Conservation (phyloP, 2,329 filamentous ascomycete genomes). For the Trichoderma sp. region DNA sequence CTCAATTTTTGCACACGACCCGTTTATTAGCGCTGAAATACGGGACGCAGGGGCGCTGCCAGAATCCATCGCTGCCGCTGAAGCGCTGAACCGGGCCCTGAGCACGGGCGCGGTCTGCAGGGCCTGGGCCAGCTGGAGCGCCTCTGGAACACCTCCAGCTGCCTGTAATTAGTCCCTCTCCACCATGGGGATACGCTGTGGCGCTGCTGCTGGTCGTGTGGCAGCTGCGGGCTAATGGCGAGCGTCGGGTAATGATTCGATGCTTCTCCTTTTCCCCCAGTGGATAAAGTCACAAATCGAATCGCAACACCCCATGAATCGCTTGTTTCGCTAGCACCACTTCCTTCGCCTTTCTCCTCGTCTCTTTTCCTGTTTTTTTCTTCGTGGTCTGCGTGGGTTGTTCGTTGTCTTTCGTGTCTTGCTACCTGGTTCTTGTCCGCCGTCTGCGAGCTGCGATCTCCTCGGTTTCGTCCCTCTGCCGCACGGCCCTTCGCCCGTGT, state of each 20-base stretch:
- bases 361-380: background rate
- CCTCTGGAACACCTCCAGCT: conserved; percentile 9
- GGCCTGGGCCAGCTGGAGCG: conserved; percentile 9
- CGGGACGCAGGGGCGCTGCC: background rate
- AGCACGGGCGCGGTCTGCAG: conserved; percentile 7
- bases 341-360: conserved; percentile 16
- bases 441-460: conserved; percentile 3
- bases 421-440: background rate
- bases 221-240: conserved; percentile 20
- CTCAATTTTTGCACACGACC: background rate
- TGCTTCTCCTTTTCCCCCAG: conserved; percentile 23
- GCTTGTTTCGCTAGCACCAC: conserved; percentile 24
- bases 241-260: conserved; percentile 26
- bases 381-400: background rate
- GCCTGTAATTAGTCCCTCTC: background rate
- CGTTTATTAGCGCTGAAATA: conserved; percentile 9
- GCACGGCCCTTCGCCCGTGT: conserved; percentile 18
- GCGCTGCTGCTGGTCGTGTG: conserved; percentile 21
- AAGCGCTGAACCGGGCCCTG: conserved; percentile 16
- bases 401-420: background rate
- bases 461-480: conserved; percentile 1
- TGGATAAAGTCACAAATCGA: conserved; percentile 20
- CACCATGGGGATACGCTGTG: conserved; percentile 15
- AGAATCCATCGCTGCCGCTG: background rate
- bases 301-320: conserved; percentile 27